Evolutionary conservation across 2,329 filamentous ascomycete genomes (phyloP).

Genomic region (Chrysosphaeria jannelii): DNA sequence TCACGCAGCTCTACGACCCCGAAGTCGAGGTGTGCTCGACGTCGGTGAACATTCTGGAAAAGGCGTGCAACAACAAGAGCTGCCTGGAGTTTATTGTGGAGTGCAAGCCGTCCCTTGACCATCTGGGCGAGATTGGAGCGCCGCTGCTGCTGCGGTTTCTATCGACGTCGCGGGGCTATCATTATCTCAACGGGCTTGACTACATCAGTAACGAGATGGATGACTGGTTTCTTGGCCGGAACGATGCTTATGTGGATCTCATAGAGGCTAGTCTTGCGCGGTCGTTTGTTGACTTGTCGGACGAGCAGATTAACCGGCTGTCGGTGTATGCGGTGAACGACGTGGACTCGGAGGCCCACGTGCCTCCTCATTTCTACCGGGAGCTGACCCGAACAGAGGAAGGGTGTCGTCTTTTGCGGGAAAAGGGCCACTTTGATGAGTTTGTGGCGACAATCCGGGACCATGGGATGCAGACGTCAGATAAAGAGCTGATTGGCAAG

Average conservation of each 20-base stretch:
- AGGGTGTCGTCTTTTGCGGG: conserved; percentile 63
- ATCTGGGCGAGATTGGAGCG: conserved; percentile 86
- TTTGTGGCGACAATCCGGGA: conserved; percentile 75
- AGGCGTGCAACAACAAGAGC: conserved; percentile 76
- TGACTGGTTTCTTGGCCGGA: conserved; percentile 92
- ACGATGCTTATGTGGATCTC: conserved; percentile 80
- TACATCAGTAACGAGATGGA: conserved; percentile 99
- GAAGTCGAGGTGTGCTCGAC: conserved; percentile 91
- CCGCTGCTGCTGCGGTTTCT: conserved; percentile 75
- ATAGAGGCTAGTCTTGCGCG: conserved; percentile 83
- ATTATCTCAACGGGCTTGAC: conserved; percentile 86
- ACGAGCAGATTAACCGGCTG: conserved; percentile 21
- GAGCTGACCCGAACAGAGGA: conserved; percentile 81
- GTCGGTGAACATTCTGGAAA: conserved; percentile 88
- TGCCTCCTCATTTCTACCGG: conserved; percentile 94
- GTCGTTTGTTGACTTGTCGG: conserved; percentile 21
- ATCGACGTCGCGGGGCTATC: conserved; percentile 87
- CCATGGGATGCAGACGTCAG: conserved; percentile 57
- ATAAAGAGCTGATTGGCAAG: conserved; percentile 61
- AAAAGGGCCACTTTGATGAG: conserved; percentile 90
- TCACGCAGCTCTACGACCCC: conserved; percentile 93
- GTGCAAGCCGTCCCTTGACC: conserved; percentile 77
- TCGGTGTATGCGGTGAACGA: conserved; percentile 28
- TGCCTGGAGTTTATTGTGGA: conserved; percentile 91
- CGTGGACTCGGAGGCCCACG: conserved; percentile 25